Base-by-base conservation (phyloP, 257 asterid genomes). In the Ilex aquifolium region DNA sequence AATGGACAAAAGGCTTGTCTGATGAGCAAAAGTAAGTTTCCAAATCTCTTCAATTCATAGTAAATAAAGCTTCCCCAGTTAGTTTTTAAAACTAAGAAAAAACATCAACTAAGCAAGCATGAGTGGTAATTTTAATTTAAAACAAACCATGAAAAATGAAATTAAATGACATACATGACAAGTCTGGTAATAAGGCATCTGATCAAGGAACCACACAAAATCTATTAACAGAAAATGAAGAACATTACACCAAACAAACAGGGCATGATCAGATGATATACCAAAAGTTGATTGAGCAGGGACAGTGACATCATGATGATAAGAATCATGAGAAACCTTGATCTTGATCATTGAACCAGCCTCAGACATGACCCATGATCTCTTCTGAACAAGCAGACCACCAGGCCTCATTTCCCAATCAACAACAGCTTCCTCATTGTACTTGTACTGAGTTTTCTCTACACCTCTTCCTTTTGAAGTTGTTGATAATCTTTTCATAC, bases 351-450 rank as follows among this genome's bases (percentile, higher is more conserved):
- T 74, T 8, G 74, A 70, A 39, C 62, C 7, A 52, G 54, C 16
- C 13, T 59, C 60, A 59, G 65, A 66, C 11, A 7, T 49, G 32
- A 13, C 39, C 27, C 29, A 2, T 2, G 31, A 54, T 57, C 79
- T 74, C 66, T 61, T 69, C 56, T 74, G 79, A 57, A 74, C 79
- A 27, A 74, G 73, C 66, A 74, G 16, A 4, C 79, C 79, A 14
- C 79, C 57, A 56, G 79, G 75, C 40, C 79, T 69, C 56, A 74
- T 61, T 40, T 74, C 75, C 79, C 79, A 74, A 49, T 69, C 79
- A 56, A 74, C 68, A 2, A 55, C 65, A 42, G 6, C 53, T 29
- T 55, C 46, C 56, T 63, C 59, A 42, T 31, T 44, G 46, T 42
- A 51, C 63, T 46, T 40, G 27, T 31, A 55, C 48, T 57, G 62